Percentiles rank a stretch among this genome's conserved stretches.
Evolutionary conservation across 1,284 basidiomycete species (phyloP).

Genomic region (Anthracocystis walkeri): DNA sequence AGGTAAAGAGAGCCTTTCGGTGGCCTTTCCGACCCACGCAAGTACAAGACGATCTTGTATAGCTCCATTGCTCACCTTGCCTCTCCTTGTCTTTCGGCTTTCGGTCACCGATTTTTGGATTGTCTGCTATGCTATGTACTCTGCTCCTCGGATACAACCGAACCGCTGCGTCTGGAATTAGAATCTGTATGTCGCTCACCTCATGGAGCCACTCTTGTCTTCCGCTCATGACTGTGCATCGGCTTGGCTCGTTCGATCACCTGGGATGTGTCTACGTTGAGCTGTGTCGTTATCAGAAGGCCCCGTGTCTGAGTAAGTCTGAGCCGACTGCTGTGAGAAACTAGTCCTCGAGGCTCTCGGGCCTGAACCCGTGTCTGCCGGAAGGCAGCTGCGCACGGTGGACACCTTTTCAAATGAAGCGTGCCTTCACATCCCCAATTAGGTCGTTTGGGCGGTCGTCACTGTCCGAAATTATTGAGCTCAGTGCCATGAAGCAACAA

Average conservation of each 20-base stretch:
- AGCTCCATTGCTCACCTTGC: not conserved
- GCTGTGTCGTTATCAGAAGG: not conserved
- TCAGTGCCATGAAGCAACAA: too few species aligned
- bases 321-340: too few species aligned
- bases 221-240: not conserved
- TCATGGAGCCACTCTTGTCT: not conserved
- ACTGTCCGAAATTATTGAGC: too few species aligned
- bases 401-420: too few species aligned
- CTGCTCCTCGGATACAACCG: constrained; percentile 2
- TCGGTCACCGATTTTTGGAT: constrained; percentile 3
- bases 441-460: too few species aligned
- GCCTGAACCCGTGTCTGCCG: too few species aligned
- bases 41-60: constrained; percentile 42
- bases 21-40: constrained; percentile 53
- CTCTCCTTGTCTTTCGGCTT: not conserved
- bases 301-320: too few species aligned
- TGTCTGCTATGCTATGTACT: constrained; percentile 11
- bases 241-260: not conserved
- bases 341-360: too few species aligned
- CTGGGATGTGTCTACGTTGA: too few species aligned
- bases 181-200: not conserved
- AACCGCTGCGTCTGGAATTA: constrained; percentile 16
- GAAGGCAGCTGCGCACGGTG: too few species aligned
- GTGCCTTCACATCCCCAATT: too few species aligned
- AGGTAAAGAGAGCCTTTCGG: constrained; percentile 52